Conservation (phyloP, 2,329 filamentous ascomycete genomes). For the Grosmannia huntii region DNA sequence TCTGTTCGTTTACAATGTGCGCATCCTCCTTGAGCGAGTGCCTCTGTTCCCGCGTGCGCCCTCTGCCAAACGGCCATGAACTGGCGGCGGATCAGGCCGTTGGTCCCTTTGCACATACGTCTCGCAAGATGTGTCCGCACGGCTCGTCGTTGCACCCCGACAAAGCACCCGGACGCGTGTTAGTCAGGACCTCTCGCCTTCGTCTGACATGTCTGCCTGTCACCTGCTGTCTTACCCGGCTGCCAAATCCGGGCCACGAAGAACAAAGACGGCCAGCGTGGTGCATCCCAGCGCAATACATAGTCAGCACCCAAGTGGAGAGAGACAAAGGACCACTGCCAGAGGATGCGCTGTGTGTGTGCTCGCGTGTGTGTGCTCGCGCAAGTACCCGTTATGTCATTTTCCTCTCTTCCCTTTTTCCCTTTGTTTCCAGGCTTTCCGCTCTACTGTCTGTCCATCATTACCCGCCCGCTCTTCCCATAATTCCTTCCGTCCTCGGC, state of each 20-base stretch:
- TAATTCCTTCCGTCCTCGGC: constrained; percentile 11
- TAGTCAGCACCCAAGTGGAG: constrained; percentile 11
- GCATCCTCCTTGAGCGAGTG: too few relatives aligned
- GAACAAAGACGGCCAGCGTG: constrained; percentile 4
- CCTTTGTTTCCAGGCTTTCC: neutral
- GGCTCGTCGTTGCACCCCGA: neutral
- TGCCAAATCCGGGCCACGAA: neutral
- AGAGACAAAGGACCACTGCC: constrained; percentile 4
- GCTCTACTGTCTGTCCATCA: constrained; percentile 4
- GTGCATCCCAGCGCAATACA: neutral
- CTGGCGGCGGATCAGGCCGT: neutral
- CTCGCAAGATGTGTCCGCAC: neutral
- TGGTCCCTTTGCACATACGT: neutral
- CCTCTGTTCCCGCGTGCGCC: too few relatives aligned
- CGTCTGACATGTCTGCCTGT: neutral
- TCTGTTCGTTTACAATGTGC: too few relatives aligned
- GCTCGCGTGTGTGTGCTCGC: too few relatives aligned
- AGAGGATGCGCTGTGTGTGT: too few relatives aligned
- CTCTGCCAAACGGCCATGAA: neutral
- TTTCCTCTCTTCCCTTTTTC: neutral
- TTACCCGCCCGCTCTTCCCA: constrained; percentile 9
- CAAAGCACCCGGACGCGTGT: neutral
- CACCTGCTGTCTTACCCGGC: neutral
- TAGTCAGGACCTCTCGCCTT: neutral
- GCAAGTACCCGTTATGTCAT: neutral